phyloP scores from a whole-genome alignment of 768 basidiomycete genomes.

The Kwoniella dejecticola region DNA sequence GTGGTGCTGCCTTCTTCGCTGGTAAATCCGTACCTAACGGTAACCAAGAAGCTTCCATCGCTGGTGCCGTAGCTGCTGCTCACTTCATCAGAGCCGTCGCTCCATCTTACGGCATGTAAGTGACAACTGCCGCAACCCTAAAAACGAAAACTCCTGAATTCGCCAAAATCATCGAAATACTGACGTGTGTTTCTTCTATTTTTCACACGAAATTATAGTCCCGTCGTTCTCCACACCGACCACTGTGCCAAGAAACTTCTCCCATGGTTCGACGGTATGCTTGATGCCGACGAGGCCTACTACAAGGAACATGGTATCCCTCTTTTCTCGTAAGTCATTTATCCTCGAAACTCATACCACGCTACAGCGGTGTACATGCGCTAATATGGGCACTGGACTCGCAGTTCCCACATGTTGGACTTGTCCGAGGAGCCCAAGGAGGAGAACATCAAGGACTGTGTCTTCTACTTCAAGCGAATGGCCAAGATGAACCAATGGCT shows the following conservation, averaged over 20 bases:
- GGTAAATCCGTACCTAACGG: constrained; percentile 95
- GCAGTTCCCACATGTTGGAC: constrained; percentile 92
- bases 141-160: neutral
- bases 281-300: constrained; percentile 90
- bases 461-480: constrained; percentile 93
- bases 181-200: neutral
- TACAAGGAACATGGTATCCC: constrained; percentile 80
- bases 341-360: neutral
- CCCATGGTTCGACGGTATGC: constrained; percentile 99
- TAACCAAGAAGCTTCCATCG: constrained; percentile 90
- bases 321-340: constrained; percentile 54
- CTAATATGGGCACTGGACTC: neutral
- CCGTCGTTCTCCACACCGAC: constrained; percentile 96
- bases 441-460: constrained; percentile 91
- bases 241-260: constrained; percentile 98
- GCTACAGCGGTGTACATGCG: neutral
- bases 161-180: neutral
- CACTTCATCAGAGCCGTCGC: constrained; percentile 86
- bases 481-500: constrained; percentile 86
- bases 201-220: constrained; percentile 59
- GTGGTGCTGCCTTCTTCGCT: constrained; percentile 91
- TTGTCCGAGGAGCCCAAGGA: constrained; percentile 80
- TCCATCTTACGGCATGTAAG: constrained; percentile 88
- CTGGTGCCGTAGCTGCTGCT: constrained; percentile 89
- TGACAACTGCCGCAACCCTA: constrained; percentile 32